Conservation (phyloP, 768 basidiomycete species). For the Rhizopogon sp. region DNA sequence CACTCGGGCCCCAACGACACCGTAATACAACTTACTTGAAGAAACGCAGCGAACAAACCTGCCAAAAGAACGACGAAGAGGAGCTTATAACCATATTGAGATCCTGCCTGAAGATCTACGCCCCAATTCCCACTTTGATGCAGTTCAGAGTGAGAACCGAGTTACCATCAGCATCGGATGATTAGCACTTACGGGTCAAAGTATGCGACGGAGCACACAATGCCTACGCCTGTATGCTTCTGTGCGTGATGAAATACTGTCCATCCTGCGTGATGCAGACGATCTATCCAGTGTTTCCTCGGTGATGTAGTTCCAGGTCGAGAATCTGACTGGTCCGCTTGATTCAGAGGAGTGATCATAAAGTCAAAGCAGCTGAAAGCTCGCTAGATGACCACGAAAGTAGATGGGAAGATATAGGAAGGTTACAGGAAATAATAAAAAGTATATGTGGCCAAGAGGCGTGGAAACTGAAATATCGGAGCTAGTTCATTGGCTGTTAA, state of each 20-base stretch:
- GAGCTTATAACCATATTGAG: constrained; percentile 77
- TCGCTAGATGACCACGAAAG: not conserved
- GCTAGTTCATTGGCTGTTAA: not conserved
- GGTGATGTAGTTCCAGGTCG: not conserved
- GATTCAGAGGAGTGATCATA: not conserved
- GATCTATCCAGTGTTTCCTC: constrained; percentile 14
- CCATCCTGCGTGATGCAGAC: constrained; percentile 17
- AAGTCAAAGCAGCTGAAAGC: not conserved
- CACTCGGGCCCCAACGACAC: not conserved
- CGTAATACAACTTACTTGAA: constrained; percentile 51
- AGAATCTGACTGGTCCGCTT: not conserved
- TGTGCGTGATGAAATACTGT: constrained; percentile 45
- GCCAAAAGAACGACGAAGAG: constrained; percentile 83
- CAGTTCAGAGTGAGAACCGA: not conserved
- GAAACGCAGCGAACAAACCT: constrained; percentile 75
- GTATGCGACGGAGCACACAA: constrained; percentile 85
- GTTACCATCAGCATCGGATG: not conserved
- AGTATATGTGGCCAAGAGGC: not conserved
- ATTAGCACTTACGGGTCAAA: constrained; percentile 69
- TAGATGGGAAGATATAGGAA: not conserved
- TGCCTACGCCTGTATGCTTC: constrained; percentile 76
- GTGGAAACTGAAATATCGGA: not conserved
- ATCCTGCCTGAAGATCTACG: constrained; percentile 85
- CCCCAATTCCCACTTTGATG: constrained; percentile 75
- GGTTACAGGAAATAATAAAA: not conserved